phyloP scores from a whole-genome alignment of 2,329 filamentous ascomycete genomes.

The Cercospora sesami region DNA sequence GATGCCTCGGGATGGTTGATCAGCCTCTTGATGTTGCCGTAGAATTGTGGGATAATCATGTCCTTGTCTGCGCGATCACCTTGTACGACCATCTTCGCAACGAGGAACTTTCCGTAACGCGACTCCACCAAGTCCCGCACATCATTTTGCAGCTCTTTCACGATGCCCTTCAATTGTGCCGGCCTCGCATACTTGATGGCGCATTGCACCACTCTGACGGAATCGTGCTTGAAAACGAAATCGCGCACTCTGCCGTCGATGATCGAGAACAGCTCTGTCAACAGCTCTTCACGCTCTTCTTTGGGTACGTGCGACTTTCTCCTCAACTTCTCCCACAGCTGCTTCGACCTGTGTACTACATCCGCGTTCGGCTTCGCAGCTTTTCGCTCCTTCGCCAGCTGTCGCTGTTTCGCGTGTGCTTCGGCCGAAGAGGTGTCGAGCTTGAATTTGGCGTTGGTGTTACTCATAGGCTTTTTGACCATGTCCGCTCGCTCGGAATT shows the following conservation, averaged over 20 bases:
- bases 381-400: conserved; percentile 82
- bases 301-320: conserved; percentile 90
- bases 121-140: conserved; percentile 87
- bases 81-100: conserved; percentile 93
- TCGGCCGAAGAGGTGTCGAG: conserved; percentile 70
- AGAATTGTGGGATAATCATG: conserved; percentile 90
- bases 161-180: conserved; percentile 82
- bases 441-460: conserved; percentile 36
- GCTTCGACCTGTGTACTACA: conserved; percentile 83
- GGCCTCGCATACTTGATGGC: conserved; percentile 92
- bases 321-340: conserved; percentile 92
- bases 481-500: conserved; percentile 20
- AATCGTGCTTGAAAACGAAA: conserved; percentile 97
- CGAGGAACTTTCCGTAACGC: conserved; percentile 94
- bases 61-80: conserved; percentile 84
- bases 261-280: conserved; percentile 86
- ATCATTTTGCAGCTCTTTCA: conserved; percentile 78
- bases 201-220: conserved; percentile 93
- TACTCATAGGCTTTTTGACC: conserved; percentile 17
- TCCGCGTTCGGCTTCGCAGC: conserved; percentile 91
- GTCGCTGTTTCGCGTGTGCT: conserved; percentile 90
- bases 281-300: conserved; percentile 82
- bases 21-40: conserved; percentile 84
- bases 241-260: conserved; percentile 89
- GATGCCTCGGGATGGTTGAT: conserved; percentile 96